Percentiles rank a stretch among this genome's conserved stretches.
phyloP scores from a whole-genome alignment of 2,329 filamentous ascomycete species.

The Colletotrichum musae region DNA sequence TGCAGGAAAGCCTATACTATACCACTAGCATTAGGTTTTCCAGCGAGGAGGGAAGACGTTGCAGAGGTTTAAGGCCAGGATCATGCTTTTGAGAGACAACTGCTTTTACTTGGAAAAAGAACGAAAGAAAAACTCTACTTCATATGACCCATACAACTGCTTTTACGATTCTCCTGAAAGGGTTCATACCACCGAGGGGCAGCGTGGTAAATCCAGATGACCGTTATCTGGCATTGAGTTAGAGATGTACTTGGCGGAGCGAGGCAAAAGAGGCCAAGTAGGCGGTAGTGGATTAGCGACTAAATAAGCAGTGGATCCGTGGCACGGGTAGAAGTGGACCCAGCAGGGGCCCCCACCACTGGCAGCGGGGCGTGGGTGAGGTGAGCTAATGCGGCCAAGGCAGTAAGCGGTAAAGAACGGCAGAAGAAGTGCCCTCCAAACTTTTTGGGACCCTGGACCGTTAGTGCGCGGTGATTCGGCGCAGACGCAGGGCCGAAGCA shows the following conservation, averaged over 20 bases:
- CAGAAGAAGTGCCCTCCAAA: constrained; percentile 39
- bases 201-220: constrained; percentile 8
- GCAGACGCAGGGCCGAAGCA: not conserved
- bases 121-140: too few species aligned
- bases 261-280: too few species aligned
- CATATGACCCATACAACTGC: too few species aligned
- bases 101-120: not conserved
- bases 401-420: constrained; percentile 32
- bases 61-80: not conserved
- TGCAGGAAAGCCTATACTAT: not conserved
- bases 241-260: not conserved
- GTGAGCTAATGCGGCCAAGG: constrained; percentile 14
- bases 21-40: too few species aligned
- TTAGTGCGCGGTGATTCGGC: constrained; percentile 11
- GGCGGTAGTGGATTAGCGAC: not conserved
- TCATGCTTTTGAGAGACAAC: not conserved
- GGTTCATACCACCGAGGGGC: constrained; percentile 19
- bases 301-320: constrained; percentile 13
- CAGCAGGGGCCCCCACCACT: constrained; percentile 14
- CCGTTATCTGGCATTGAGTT: constrained; percentile 1
- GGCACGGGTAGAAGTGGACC: constrained; percentile 37
- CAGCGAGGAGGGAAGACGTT: not conserved
- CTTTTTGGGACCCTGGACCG: constrained; percentile 33
- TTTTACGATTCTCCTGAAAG: not conserved
- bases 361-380: constrained; percentile 33